Percentiles rank a stretch among this genome's conserved stretches.
These are phyloP conservation scores for Aspergillus aculeatinus DNA, from an alignment of 2,329 filamentous ascomycete genomes.

Conservation along the genomic window DNA sequence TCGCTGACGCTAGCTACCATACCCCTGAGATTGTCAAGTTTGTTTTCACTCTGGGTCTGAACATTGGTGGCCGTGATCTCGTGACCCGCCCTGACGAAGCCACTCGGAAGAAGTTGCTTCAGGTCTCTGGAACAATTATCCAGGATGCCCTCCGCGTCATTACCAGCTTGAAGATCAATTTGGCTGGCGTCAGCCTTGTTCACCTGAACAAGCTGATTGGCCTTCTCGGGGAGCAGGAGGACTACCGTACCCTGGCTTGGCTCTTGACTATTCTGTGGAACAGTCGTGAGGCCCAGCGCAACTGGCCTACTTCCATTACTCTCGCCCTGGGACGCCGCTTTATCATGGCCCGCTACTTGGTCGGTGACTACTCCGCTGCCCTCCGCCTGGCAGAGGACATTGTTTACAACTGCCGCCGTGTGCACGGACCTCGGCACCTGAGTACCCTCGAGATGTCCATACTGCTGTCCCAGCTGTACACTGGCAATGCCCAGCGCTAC, in stretches of 20 bases:
- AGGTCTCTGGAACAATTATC: constrained; percentile 43
- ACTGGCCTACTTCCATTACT: constrained; percentile 45
- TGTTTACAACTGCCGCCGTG: constrained; percentile 55
- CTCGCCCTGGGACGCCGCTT: constrained; percentile 52
- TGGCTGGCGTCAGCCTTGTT: constrained; percentile 42
- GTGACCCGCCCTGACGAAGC: constrained; percentile 35
- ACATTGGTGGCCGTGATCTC: constrained; percentile 39
- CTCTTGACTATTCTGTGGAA: constrained; percentile 47
- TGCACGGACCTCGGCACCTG: constrained; percentile 49
- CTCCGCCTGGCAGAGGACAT: constrained; percentile 54
- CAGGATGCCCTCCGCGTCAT: constrained; percentile 43
- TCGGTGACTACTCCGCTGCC: constrained; percentile 47
- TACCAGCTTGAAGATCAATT: constrained; percentile 43
- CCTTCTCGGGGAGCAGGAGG: constrained; percentile 46
- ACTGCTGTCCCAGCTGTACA: constrained; percentile 53
- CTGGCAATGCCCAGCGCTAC: constrained; percentile 37
- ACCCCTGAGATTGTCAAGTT: constrained; percentile 34
- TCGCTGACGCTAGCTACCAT: constrained; percentile 31
- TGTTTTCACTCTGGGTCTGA: constrained; percentile 35
- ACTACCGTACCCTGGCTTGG: constrained; percentile 45
- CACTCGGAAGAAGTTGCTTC: constrained; percentile 41
- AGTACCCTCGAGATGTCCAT: constrained; percentile 51
- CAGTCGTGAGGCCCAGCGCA: constrained; percentile 44
- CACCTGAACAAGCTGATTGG: constrained; percentile 46
- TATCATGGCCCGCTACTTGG: constrained; percentile 51